Evolutionary conservation across 495 filamentous ascomycete species (phyloP), one percentile per base, ranked within the genome.

Genomic region (Tuber umbilicatum): DNA sequence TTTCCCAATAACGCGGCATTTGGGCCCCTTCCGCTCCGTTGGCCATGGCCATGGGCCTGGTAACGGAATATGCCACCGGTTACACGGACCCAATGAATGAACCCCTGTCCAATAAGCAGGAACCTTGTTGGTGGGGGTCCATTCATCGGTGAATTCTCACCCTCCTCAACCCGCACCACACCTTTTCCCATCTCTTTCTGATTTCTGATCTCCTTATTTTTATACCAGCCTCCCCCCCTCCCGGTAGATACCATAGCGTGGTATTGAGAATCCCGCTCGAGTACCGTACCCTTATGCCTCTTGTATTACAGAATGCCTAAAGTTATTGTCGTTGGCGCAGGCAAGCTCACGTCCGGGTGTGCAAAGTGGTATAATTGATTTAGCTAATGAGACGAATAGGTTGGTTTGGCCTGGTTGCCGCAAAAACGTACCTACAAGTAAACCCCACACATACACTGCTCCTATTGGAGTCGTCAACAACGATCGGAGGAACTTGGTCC

Each of bases 401-500:
- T n/a, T 84, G 82, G 78, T 83, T 82, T 70, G 86, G 86, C 9
- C 76, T 87, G 10, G 79, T 81, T 21, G 82, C 84, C 14, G 85
- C 86, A 19, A 85, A 84, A 74, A 85, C 84, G 0, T 87, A 87
- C 74, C 81, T 86, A 16, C 68, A 83, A 69, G 70, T 85, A 10
- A 73, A 81, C 37, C 85, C 86, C 2, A 68, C 72, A 5, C 79
- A 83, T 55, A 78, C 84, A n/a, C 69, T 89, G 19, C 77, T 85
- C 0, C 77, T 88, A 45, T 77, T 91, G 42, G 88, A 90, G 73
- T 75, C 83, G 0, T 79, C 85, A 10, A 68, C 76, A 16, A 83
- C 80, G 0, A 76, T 86, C 39, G 87, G 87, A 1, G 87, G 87
- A 4, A 86, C 86, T 0, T 89, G 87, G 87, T 83, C 85, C 68